These are phyloP conservation scores for Auxenochlorella pyrenoidosa DNA, from an alignment of 139 green algal species.

Conservation along the genomic window DNA sequence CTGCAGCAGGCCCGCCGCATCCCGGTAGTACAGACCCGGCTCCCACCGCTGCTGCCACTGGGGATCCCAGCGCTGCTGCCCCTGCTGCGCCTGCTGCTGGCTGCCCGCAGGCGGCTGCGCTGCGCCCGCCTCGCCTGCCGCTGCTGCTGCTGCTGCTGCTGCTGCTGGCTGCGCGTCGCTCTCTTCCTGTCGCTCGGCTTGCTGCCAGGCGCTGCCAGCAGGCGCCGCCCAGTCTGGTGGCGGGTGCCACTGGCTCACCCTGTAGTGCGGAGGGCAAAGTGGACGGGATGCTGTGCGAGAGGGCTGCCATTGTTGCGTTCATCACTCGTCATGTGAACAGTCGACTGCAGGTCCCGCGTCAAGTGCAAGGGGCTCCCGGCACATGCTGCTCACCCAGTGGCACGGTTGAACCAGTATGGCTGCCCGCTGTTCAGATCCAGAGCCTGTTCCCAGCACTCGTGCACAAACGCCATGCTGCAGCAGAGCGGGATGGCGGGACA, in stretches of 20 bases:
- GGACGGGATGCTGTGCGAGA: background rate
- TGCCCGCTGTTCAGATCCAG: constrained; percentile 7
- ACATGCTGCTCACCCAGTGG: background rate
- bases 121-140: background rate
- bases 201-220: background rate
- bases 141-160: background rate
- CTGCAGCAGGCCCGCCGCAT: constrained; percentile 48
- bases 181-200: background rate
- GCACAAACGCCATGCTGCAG: background rate
- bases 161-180: background rate
- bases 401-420: constrained; percentile 29
- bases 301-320: too few relatives aligned
- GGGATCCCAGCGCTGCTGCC: background rate
- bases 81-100: background rate
- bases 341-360: too few relatives aligned
- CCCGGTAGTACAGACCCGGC: constrained; percentile 44
- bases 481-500: background rate
- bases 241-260: constrained; percentile 22
- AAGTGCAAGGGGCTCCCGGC: too few relatives aligned
- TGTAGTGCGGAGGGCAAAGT: background rate
- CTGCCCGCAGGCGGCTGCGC: background rate
- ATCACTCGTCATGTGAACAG: too few relatives aligned
- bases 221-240: background rate
- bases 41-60: background rate
- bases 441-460: constrained; percentile 15